Base-by-base conservation (phyloP, 2,329 filamentous ascomycete species). In the Aspergillus fumigatiaffinis region DNA sequence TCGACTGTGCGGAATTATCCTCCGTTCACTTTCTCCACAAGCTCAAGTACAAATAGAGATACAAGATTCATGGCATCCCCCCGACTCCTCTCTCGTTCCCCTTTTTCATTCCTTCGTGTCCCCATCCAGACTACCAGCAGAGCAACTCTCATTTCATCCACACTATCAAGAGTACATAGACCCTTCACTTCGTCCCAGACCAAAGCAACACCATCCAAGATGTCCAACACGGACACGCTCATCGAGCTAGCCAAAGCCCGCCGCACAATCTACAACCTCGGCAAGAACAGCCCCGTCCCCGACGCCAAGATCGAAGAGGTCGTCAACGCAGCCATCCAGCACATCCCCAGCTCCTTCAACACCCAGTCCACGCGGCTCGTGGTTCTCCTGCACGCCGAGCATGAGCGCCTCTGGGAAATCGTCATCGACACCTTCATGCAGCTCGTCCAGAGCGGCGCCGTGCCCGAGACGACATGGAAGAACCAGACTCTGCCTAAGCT, bases 401-500 rank as follows among this genome's bases (percentile, higher is more conserved):
- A 97, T 80, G 87, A 92, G 68, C 88, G 89, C 79, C 85, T 96
- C 66, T 97, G 92, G 93, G 87, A 91, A 72, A 80, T 91, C 58
- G 82, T 86, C 55, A 76, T 79, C 59, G 84, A 87, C 28, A 77
- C 82, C 53, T 80, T 93, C 57, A 86, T 87, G 78, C 79, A 80
- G 23, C 83, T 92, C 58, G 86, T 94, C 25, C 85, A 89, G 29
- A 80, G 76, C 3, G 81, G 72, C 28, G 58, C 62, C 2, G 58
- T 75, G 12, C 63, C 72, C 0, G 65, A 77, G 65, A 87, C 87
- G 17, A 71, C 78, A 60, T 92, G 84, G 79, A 76, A 84, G 70
- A 72, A 68, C 20, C 66, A 64, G 53, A 78, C 68, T 57, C 69
- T 74, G 68, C 71, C 75, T 56, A 80, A 79, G 64, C 67, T 87